Base-by-base conservation (phyloP, 176 grass and related monocot species). In the Eleusine coracana region DNA sequence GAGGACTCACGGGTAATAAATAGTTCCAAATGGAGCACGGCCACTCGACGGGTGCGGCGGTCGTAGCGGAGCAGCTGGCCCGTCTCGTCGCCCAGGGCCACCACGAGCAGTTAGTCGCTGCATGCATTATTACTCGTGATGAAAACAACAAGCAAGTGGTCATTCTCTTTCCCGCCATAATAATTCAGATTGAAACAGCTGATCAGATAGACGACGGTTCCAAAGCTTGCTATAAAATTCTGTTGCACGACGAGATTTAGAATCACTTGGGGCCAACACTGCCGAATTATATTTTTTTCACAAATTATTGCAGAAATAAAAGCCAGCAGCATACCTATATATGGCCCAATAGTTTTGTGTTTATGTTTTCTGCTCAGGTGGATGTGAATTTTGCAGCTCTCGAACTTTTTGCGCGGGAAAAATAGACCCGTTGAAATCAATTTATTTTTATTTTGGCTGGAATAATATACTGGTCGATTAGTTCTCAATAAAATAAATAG, bases 1-100 rank as follows among this genome's bases (percentile, higher is more conserved):
- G 25, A 25, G 25, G 25, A 25, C 25, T 25, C 25, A 25, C 25
- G 25, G 25, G 25, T 25, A 25, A 25, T 25, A 25, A 25, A 25
- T 25, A 25, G 25, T 25, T 25, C 25, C 25, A 25, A 25, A 25
- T 25, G 25, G 25, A 25, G 25, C 25, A 25, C 25, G 25, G 25
- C 25, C 1, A 93, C 71, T 40, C 48, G 83, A 3, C 85, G 80
- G 0, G 73, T 36, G 38, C 76, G 69, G 1, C 76, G 79, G 69
- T 88, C 72, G 81, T 95, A 98, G n/a, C 85, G 87, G 8, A 98
- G 77, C 45, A 98, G 59, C 1, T 90, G 74, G 10, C 92, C 96
- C 5, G 90, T 93, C 65, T 75, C 77, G 73, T 98, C 90, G 5
- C 90, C 84, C 9, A 86, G 65, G 2, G 88, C 58, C 74, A 93